phyloP scores from a whole-genome alignment of 306 rosid species.

The Fragaria iinumae region DNA sequence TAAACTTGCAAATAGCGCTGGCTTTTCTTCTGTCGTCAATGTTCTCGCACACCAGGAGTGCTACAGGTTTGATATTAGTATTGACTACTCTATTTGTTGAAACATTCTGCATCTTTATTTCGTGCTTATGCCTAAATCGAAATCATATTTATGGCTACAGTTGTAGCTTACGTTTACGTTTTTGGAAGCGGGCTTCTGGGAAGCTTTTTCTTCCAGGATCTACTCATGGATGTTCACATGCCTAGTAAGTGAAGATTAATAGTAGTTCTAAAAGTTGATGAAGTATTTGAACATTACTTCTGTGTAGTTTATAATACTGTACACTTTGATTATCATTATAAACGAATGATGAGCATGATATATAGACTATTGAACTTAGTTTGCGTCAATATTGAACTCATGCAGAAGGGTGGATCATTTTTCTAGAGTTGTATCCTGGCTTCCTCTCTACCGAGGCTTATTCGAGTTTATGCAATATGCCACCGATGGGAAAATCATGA shows the following conservation, averaged over 20 bases:
- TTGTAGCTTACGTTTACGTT: conserved; percentile 65
- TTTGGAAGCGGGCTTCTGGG: conserved; percentile 79
- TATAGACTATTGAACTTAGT: neutral
- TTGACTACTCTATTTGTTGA: neutral
- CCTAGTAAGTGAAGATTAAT: conserved; percentile 59
- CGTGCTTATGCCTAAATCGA: neutral
- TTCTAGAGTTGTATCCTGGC: conserved; percentile 74
- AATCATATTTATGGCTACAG: conserved; percentile 30
- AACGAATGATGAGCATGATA: neutral
- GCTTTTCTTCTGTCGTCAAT: conserved; percentile 66
- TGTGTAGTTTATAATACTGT: neutral
- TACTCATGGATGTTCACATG: conserved; percentile 41
- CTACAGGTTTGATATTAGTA: conserved; percentile 57
- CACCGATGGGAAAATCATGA: conserved; percentile 47
- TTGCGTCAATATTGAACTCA: neutral
- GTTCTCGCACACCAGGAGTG: conserved; percentile 67
- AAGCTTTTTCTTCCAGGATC: conserved; percentile 53
- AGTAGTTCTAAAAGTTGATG: neutral
- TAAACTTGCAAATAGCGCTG: conserved; percentile 78
- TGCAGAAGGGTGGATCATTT: conserved; percentile 31
- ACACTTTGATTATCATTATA: neutral
- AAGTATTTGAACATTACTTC: neutral
- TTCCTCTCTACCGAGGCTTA: conserved; percentile 75
- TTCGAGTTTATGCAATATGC: conserved; percentile 62
- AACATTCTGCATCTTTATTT: neutral